Conservation (phyloP, 257 asterid genomes). For the Primulina eburnea region DNA sequence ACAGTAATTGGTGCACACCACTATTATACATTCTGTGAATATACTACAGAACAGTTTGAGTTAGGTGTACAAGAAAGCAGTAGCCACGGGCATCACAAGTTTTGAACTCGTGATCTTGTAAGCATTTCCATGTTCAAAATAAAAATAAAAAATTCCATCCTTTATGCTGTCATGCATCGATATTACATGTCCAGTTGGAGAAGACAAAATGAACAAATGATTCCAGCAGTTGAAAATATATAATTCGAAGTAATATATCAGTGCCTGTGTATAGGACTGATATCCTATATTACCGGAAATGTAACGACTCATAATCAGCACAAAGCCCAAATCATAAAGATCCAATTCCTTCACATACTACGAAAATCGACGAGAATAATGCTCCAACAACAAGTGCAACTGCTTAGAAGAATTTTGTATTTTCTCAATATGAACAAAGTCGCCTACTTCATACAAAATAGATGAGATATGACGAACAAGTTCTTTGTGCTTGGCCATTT, state of each 20-base stretch:
- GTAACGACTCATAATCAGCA: too few relatives aligned
- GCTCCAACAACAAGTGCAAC: neutral
- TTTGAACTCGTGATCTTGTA: neutral
- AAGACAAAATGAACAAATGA: neutral
- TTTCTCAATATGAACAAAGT: slow-evolving; percentile 16
- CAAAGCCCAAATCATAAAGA: slow-evolving; percentile 5
- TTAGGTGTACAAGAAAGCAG: neutral
- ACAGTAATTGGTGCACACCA: neutral
- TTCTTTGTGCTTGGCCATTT: slow-evolving; percentile 1
- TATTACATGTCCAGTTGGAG: neutral
- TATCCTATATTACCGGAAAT: neutral
- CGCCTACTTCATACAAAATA: slow-evolving; percentile 8
- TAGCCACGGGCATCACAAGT: neutral
- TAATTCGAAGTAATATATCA: too few relatives aligned
- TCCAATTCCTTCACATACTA: neutral
- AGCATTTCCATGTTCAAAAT: neutral
- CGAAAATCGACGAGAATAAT: too few relatives aligned
- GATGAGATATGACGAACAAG: slow-evolving; percentile 6
- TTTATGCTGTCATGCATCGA: neutral
- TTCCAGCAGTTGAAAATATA: neutral
- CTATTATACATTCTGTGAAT: neutral
- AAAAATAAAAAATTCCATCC: neutral
- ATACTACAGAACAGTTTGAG: neutral
- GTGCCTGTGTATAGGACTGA: neutral
- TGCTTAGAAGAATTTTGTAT: neutral